Evolutionary conservation across 2,329 filamentous ascomycete genomes (phyloP).

Genomic region (Phialocephala sp.): DNA sequence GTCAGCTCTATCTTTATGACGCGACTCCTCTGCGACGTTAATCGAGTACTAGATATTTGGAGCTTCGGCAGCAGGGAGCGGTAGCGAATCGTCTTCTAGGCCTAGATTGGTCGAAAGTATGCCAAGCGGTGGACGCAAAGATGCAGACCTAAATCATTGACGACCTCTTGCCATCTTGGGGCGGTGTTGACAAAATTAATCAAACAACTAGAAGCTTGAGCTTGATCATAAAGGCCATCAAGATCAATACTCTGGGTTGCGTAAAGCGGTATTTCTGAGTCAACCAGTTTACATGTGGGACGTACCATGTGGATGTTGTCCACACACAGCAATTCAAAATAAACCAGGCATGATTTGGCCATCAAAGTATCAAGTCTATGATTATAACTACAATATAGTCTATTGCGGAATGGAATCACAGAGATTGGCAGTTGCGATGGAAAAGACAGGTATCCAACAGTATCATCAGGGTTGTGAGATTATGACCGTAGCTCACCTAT

Average conservation of each 20-base stretch:
- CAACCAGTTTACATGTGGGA: neutral
- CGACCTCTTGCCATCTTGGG: neutral
- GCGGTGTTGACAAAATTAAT: neutral
- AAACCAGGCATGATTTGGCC: neutral
- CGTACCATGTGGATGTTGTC: neutral
- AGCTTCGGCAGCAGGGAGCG: neutral
- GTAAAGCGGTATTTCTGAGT: neutral
- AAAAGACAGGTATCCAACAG: neutral
- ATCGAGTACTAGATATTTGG: neutral
- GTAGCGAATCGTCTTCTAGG: neutral
- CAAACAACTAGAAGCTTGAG: neutral
- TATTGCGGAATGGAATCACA: constrained; percentile 4
- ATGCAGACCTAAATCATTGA: neutral
- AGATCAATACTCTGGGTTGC: neutral
- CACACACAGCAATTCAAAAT: neutral
- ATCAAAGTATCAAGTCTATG: neutral
- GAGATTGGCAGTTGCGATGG: neutral
- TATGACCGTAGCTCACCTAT: neutral
- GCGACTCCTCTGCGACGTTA: neutral
- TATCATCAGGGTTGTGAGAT: neutral
- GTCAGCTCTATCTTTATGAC: neutral
- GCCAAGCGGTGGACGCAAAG: neutral
- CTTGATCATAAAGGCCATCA: neutral
- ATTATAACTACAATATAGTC: neutral
- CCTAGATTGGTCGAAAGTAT: neutral